Base-by-base conservation (phyloP, 2,329 filamentous ascomycete species). In the Fusarium piperis region DNA sequence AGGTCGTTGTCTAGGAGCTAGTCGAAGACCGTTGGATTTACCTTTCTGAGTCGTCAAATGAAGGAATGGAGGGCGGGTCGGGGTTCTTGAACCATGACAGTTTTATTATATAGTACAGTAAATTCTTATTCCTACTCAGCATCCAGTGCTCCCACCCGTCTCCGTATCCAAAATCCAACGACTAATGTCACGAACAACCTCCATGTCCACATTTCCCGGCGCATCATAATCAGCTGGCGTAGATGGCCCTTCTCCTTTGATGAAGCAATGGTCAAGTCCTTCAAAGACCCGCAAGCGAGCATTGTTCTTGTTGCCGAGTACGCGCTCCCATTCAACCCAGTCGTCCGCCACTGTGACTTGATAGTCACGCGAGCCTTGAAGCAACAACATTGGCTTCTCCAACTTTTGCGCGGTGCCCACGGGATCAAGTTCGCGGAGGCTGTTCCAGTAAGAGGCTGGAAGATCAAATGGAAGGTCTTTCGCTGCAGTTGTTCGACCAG, bases 281-380 rank as follows among this genome's bases (percentile, higher is more conserved):
- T 63, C 61, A 41, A 41, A 59, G 3, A 39, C 33, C 13, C 39
- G 61, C 2, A 63, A 8, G 18, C 10, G 12, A 16, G 53, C 20
- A 15, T 48, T 58, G 1, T 6, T 3, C 18, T 52, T 59, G 8
- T 28, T 39, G 7, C n/a, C 13, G 0, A 63, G 39, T 7, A n/a
- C 52, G 2, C 16, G 23, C 2, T 46, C 30, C 52, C 52, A 63
- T 20, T 26, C 30, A 16, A 20, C 53, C 23, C 30, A 63, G 15
- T 63, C 61, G 8, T 63, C 61, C 10, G 8, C 20, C 3, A 35
- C 26, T 13, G 51, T 53, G 0, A 63, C 61, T 59, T 63, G 61
- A 39, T 59, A 63, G 15, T 63, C 61, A 4, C 61, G 52, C 10
- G 28, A 48, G 10, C 61, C 61, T 32, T 63, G 61, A 30, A 63